Evolutionary conservation across 2,329 filamentous ascomycete species (phyloP), one percentile per base, ranked within the genome.

Genomic region (Paecilomyces sp.): DNA sequence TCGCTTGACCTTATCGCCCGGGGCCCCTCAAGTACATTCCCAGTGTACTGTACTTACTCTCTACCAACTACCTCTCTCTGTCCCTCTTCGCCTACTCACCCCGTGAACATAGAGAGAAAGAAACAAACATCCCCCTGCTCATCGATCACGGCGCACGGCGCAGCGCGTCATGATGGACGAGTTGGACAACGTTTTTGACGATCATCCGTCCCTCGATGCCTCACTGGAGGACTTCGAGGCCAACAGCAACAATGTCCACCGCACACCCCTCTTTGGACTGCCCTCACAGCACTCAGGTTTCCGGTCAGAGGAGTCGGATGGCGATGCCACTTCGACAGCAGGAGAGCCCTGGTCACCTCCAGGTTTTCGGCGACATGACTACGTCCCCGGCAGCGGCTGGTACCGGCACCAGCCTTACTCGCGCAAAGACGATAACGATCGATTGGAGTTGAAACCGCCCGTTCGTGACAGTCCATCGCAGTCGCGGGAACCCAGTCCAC

Each of bases 261-360:
- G 77, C 34, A 82, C 81, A 15, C 83, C 83, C 18, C 71, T 81
- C 57, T 83, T 84, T 61, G 79, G 80, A 24, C 65, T 83, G 59
- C 82, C 82, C 15, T 85, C 82, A 56, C 82, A 85, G 64, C 84
- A 87, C 71, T 88, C 85, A 47, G 85, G 82, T 67, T 88, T 88
- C 77, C 81, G 83, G 65, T 86, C 79, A 15, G 77, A 77, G 56
- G 75, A 78, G 36, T 77, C 82, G 55, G 80, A 56, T 31, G 56
- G 41, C 33, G 58, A 55, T 41, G 75, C 75, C 30, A 69, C 70
- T 41, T 64, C 64, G 3, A 62, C 68, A 34, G 74, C 75, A 28
- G 71, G 70, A 58, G 80, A 81, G 55, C 84, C 83, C 33, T 88
- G 85, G 84, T 86, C 84, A 57, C 87, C 87, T 50, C 87, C 87